Evolutionary conservation across 495 filamentous ascomycete genomes (phyloP).

Genomic region (Talaromyces adpressus): DNA sequence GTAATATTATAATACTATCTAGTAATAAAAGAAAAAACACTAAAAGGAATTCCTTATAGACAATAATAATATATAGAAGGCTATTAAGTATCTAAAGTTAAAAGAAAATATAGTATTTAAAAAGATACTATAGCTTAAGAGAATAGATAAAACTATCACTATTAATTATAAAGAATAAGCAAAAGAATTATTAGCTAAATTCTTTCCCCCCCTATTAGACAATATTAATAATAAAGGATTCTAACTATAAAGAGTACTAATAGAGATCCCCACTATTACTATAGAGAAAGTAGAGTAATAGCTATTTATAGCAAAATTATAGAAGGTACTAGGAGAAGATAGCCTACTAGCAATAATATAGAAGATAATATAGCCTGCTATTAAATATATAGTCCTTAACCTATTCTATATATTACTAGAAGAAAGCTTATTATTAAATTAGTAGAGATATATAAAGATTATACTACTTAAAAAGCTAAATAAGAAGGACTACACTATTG

Average conservation of each 20-base stretch:
- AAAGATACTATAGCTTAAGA: conserved; percentile 12
- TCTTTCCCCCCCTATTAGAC: conserved; percentile 21
- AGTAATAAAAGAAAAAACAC: background rate
- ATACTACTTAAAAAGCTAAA: conserved; percentile 22
- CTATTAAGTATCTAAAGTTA: background rate
- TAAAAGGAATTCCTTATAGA: background rate
- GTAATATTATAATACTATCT: background rate
- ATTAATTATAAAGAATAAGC: conserved; percentile 15
- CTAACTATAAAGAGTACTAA: conserved; percentile 15
- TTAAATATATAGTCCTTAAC: conserved; percentile 17
- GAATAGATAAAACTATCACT: conserved; percentile 14
- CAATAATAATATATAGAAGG: background rate
- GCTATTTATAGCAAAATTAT: conserved; percentile 8
- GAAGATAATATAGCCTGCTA: conserved; percentile 17
- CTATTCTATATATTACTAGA: conserved; percentile 15
- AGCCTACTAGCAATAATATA: conserved; percentile 19
- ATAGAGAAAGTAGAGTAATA: background rate
- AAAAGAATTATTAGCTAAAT: conserved; percentile 14
- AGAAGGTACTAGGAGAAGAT: conserved; percentile 18
- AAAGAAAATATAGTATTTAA: background rate
- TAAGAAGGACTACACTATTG: conserved; percentile 12
- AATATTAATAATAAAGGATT: conserved; percentile 1
- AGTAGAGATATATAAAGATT: conserved; percentile 18
- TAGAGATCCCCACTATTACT: conserved; percentile 13
- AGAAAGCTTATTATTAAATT: conserved; percentile 13